These are phyloP conservation scores for Ophiocordyceps camponoti-leonardi DNA, from an alignment of 2,329 filamentous ascomycete species.

Conservation along the genomic window DNA sequence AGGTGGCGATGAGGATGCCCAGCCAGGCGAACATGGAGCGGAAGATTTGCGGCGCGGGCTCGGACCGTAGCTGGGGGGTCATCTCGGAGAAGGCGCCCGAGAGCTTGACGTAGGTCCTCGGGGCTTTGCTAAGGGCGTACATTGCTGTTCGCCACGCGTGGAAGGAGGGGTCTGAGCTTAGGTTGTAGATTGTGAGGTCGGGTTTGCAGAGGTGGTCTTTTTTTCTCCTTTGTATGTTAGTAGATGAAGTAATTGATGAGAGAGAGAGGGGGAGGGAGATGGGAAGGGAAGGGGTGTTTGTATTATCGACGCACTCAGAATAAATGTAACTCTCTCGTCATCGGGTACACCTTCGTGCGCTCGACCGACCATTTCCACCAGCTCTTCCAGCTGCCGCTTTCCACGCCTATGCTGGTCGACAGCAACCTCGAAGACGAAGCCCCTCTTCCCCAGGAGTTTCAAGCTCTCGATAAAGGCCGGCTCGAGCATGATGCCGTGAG, in stretches of 20 bases:
- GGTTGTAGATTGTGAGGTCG: slow-evolving; percentile 47
- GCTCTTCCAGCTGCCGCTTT: slow-evolving; percentile 54
- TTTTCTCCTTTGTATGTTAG: no score
- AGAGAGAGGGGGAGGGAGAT: not conserved
- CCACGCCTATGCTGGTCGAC: slow-evolving; percentile 68
- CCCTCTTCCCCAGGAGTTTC: slow-evolving; percentile 44
- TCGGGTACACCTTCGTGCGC: slow-evolving; percentile 45
- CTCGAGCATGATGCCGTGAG: slow-evolving; percentile 44
- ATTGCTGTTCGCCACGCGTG: slow-evolving; percentile 54
- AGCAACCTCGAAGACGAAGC: slow-evolving; percentile 65
- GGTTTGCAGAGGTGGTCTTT: slow-evolving; percentile 78
- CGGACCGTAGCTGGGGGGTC: slow-evolving; percentile 31
- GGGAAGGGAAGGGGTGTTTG: slow-evolving; percentile 4
- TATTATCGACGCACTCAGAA: slow-evolving; percentile 44
- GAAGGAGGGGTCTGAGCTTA: slow-evolving; percentile 38
- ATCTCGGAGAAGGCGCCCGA: slow-evolving; percentile 75
- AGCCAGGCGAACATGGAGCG: slow-evolving; percentile 53
- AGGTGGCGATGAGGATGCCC: slow-evolving; percentile 51
- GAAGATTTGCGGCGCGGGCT: slow-evolving; percentile 39
- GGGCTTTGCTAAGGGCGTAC: slow-evolving; percentile 45
- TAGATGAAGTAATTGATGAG: no score
- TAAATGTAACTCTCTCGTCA: slow-evolving; percentile 43
- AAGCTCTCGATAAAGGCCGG: slow-evolving; percentile 47
- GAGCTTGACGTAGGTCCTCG: slow-evolving; percentile 75
- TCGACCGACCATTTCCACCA: slow-evolving; percentile 49